Percentiles rank a stretch among this genome's conserved stretches.
phyloP scores from a whole-genome alignment of 1,284 basidiomycete species.

The Ceraceosorus guamensis region DNA sequence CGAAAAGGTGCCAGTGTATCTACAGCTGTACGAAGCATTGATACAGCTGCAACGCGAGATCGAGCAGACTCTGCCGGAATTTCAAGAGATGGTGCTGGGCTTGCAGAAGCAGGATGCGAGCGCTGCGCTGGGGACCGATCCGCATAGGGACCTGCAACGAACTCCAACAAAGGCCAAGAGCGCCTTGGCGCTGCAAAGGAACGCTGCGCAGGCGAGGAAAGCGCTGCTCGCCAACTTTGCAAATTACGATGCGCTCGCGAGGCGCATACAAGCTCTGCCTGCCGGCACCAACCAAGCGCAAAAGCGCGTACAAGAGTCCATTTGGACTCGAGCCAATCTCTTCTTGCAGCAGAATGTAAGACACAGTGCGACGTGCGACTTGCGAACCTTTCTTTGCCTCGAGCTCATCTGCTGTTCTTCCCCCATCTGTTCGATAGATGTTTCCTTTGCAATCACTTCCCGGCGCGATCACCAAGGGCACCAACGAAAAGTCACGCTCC shows the following conservation, averaged over 20 bases:
- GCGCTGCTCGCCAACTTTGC: constrained; percentile 72
- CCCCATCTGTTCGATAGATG: constrained; percentile 23
- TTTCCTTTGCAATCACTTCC: constrained; percentile 57
- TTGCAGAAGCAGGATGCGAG: constrained; percentile 51
- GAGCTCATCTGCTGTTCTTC: background rate
- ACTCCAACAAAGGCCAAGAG: constrained; percentile 1
- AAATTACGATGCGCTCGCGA: constrained; percentile 79
- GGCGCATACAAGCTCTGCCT: constrained; percentile 69
- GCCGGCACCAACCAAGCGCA: constrained; percentile 54
- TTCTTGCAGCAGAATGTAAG: constrained; percentile 87
- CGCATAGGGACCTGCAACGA: background rate
- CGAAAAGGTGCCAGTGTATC: constrained; percentile 56
- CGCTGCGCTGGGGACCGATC: constrained; percentile 21
- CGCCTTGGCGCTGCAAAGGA: constrained; percentile 38
- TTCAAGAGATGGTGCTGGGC: constrained; percentile 61
- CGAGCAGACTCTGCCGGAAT: constrained; percentile 61
- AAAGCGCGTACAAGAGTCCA: constrained; percentile 72
- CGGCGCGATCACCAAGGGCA: constrained; percentile 14
- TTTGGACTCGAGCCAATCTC: constrained; percentile 66
- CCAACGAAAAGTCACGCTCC: background rate
- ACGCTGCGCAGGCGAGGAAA: constrained; percentile 67
- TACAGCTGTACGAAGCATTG: constrained; percentile 57
- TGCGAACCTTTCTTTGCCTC: background rate
- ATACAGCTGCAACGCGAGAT: constrained; percentile 70
- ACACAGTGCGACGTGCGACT: constrained; percentile 15